phyloP scores from a whole-genome alignment of 2,329 filamentous ascomycete genomes.

The Calonectria pteridis region DNA sequence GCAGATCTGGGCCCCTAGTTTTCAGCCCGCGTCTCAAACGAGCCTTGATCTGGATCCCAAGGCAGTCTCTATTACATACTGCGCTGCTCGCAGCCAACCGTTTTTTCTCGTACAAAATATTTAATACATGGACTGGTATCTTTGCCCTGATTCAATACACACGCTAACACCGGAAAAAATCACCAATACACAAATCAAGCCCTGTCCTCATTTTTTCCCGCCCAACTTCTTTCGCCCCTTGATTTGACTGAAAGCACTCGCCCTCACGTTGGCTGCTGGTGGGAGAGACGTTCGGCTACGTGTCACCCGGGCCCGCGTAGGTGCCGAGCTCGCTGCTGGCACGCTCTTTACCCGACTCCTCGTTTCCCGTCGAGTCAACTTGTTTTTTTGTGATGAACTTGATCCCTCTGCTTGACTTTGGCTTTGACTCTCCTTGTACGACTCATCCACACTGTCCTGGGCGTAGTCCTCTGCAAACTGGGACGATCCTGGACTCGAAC shows the following conservation, averaged over 20 bases:
- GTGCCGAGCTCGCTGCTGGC: slow-evolving; percentile 20
- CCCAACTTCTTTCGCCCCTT: slow-evolving; percentile 38
- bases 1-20: not conserved
- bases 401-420: slow-evolving; percentile 30
- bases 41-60: not conserved
- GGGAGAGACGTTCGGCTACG: slow-evolving; percentile 35
- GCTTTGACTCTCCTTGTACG: slow-evolving; percentile 34
- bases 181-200: not conserved
- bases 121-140: slow-evolving; percentile 23
- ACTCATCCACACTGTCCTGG: slow-evolving; percentile 38
- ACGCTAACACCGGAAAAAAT: not conserved
- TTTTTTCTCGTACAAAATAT: slow-evolving; percentile 27
- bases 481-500: slow-evolving; percentile 43
- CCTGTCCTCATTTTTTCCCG: slow-evolving; percentile 33
- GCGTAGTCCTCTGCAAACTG: slow-evolving; percentile 37
- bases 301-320: slow-evolving; percentile 2
- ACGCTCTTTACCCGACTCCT: slow-evolving; percentile 38
- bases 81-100: slow-evolving; percentile 24
- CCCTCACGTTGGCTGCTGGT: slow-evolving; percentile 30
- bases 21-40: not conserved
- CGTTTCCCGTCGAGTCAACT: slow-evolving; percentile 28
- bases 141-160: slow-evolving; percentile 18
- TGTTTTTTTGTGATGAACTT: slow-evolving; percentile 39
- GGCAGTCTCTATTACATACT: not conserved
- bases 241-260: slow-evolving; percentile 42